A percentile compares a stretch with the other conserved stretches of the same genome.
These are phyloP conservation scores for Malus hybrid DNA, from an alignment of 331 rosid genomes.

Conservation along the genomic window DNA sequence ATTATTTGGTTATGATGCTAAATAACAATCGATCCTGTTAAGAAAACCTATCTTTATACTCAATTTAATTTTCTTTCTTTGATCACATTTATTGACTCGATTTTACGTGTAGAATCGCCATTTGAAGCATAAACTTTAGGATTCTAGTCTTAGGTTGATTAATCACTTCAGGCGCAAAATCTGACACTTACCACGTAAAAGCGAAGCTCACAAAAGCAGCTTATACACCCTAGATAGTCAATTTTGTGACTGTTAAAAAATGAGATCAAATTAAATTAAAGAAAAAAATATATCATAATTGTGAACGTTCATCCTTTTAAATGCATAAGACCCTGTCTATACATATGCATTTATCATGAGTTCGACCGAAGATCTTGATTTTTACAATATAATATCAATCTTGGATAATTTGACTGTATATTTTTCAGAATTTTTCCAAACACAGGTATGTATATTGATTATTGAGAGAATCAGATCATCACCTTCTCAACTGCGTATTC, in stretches of 20 bases:
- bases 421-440: no score
- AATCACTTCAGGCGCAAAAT: not conserved
- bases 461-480: not conserved
- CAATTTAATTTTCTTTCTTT: no score
- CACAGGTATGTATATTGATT: not conserved
- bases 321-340: fast-evolving
- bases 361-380: not conserved
- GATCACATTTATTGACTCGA: not conserved
- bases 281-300: no score
- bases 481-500: slow-evolving; percentile 5
- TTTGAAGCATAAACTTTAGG: not conserved
- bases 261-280: no score
- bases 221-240: not conserved
- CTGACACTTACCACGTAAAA: not conserved
- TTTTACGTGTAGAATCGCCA: not conserved
- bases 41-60: not conserved
- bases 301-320: not conserved
- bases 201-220: not conserved
- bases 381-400: not conserved
- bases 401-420: no score
- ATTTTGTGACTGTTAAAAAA: no score
- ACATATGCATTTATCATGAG: not conserved
- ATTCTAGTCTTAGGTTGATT: not conserved
- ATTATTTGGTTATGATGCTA: no score
- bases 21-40: fast-evolving